Conservation (phyloP, 108 stramenopile genomes). For the Phaeodactylum tricornutum region DNA sequence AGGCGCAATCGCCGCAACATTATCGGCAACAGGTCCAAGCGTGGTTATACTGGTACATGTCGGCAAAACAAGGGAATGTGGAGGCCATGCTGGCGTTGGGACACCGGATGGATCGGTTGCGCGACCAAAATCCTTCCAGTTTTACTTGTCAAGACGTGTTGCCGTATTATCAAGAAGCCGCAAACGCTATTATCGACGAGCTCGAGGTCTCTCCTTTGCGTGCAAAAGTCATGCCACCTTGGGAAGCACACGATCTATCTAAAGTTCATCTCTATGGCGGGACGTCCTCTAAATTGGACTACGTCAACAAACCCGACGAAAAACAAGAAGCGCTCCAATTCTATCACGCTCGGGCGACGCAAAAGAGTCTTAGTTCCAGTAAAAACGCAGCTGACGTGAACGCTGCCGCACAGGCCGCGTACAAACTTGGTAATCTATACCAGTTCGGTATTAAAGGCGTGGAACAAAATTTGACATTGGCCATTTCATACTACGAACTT, state of each 20-base stretch:
- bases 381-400: conserved; percentile 4
- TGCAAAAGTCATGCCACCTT: conserved; percentile 57
- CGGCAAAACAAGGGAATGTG: conserved; percentile 55
- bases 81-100: conserved; percentile 71
- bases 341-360: conserved; percentile 57
- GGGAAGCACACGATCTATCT: conserved; percentile 61
- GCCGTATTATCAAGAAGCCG: conserved; percentile 79
- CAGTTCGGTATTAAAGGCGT: conserved; percentile 67
- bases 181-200: conserved; percentile 63
- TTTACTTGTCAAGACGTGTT: conserved; percentile 38
- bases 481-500: conserved; percentile 67
- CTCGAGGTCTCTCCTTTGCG: conserved; percentile 42
- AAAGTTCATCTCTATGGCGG: conserved; percentile 74
- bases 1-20: too few species aligned
- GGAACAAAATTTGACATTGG: conserved; percentile 63
- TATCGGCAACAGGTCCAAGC: conserved; percentile 44
- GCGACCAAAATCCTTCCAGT: background rate
- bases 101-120: conserved; percentile 18
- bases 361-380: too few species aligned
- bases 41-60: conserved; percentile 63
- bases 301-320: conserved; percentile 74
- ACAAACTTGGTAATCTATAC: conserved; percentile 61
- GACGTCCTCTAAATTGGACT: conserved; percentile 50
- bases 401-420: conserved; percentile 34
- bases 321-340: conserved; percentile 75